These are phyloP conservation scores for Solanum pinnatisectum DNA, from an alignment of 257 asterid species.

Conservation along the genomic window DNA sequence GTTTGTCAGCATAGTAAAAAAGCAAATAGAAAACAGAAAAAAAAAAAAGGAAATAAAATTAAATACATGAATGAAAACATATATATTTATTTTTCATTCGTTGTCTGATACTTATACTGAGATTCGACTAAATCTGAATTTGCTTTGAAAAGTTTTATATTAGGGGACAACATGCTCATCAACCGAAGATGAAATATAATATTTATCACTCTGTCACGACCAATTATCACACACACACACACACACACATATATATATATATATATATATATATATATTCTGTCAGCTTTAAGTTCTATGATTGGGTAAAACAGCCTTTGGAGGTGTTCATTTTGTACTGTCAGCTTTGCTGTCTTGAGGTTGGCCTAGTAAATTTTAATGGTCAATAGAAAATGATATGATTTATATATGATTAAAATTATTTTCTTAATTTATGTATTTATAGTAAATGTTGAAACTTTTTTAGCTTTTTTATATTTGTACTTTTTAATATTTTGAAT, in stretches of 20 bases:
- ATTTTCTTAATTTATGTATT: no score
- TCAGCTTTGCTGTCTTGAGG: neutral
- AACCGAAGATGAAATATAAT: neutral
- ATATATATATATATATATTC: no score
- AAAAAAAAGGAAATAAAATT: no score
- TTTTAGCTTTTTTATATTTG: no score
- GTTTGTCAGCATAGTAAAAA: neutral
- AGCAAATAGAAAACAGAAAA: neutral
- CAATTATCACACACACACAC: neutral
- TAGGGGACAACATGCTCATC: fast-evolving
- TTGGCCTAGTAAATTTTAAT: neutral
- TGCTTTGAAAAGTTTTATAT: fast-evolving
- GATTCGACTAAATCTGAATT: neutral
- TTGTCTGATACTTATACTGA: fast-evolving
- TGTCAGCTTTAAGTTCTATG: neutral
- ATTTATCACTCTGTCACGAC: fast-evolving
- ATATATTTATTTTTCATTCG: neutral
- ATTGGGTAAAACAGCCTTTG: neutral
- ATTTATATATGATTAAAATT: no score
- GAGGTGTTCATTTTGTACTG: neutral
- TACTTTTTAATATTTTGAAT: no score
- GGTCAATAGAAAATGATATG: fast-evolving
- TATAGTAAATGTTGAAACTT: no score
- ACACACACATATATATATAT: no score
- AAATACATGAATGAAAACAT: neutral